Percentiles rank a stretch among this genome's conserved stretches.
phyloP scores from a whole-genome alignment of 805 yeast genomes.

The Grigorovia yakushimaensis region DNA sequence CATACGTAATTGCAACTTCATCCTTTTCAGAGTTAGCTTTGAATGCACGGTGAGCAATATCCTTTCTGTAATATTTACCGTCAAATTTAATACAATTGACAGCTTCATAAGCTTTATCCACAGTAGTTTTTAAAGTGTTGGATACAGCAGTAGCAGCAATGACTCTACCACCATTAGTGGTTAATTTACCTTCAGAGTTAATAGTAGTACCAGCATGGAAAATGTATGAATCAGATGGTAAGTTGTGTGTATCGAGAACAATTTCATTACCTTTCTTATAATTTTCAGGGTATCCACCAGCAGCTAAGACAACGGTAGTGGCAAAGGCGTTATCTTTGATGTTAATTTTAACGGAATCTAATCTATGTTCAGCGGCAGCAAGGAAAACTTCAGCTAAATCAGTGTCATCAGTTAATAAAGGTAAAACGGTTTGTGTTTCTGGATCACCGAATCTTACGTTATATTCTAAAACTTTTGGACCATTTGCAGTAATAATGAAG shows the following conservation, averaged over 20 bases:
- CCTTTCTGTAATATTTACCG: constrained; percentile 76
- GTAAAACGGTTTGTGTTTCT: constrained; percentile 94
- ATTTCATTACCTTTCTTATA: constrained; percentile 84
- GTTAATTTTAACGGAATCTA: constrained; percentile 65
- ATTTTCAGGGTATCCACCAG: constrained; percentile 91
- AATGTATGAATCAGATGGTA: constrained; percentile 44
- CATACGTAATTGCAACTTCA: constrained; percentile 58
- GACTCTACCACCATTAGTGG: constrained; percentile 94
- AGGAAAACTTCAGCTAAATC: constrained; percentile 88
- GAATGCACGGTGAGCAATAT: constrained; percentile 95
- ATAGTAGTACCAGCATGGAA: constrained; percentile 94
- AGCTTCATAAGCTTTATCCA: constrained; percentile 76
- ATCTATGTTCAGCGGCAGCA: constrained; percentile 89
- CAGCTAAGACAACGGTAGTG: constrained; percentile 91
- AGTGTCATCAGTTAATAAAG: constrained; percentile 70
- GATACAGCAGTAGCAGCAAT: constrained; percentile 90
- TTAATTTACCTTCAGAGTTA: constrained; percentile 40
- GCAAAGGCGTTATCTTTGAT: constrained; percentile 52
- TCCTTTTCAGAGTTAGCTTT: constrained; percentile 32
- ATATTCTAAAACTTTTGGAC: constrained; percentile 93
- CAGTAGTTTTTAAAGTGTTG: constrained; percentile 64
- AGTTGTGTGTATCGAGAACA: constrained; percentile 32
- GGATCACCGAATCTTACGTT: constrained; percentile 99
- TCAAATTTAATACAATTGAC: constrained; percentile 64
- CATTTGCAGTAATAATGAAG: constrained; percentile 74